A percentile compares a stretch with the other conserved stretches of the same genome.
These are phyloP conservation scores for Vicia faba DNA, from an alignment of 306 rosid species.

Conservation along the genomic window DNA sequence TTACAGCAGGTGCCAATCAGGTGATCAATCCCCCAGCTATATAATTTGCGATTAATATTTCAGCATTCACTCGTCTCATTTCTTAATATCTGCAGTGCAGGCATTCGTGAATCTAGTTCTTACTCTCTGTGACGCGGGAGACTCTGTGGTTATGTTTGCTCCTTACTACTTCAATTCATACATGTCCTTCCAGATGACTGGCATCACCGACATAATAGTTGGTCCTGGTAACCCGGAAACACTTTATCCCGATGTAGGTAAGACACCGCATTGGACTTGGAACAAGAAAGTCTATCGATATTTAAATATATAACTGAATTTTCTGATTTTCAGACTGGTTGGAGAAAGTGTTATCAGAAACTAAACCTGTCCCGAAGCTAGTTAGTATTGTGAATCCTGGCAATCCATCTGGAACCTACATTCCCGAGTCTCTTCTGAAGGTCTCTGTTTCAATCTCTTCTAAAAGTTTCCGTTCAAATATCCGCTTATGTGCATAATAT, in stretches of 20 bases:
- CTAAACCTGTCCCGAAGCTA: slow-evolving; percentile 88
- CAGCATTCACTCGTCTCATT: slow-evolving; percentile 30
- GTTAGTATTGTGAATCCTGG: slow-evolving; percentile 96
- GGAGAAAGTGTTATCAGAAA: slow-evolving; percentile 66
- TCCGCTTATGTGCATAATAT: slow-evolving; percentile 10
- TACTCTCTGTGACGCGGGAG: slow-evolving; percentile 92
- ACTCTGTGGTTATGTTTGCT: slow-evolving; percentile 87
- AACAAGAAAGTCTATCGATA: slow-evolving; percentile 3
- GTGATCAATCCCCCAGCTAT: slow-evolving; percentile 49
- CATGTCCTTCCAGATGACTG: slow-evolving; percentile 97
- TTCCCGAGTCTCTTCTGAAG: slow-evolving; percentile 86
- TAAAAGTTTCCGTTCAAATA: background rate
- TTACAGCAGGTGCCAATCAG: slow-evolving; percentile 99
- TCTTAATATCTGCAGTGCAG: slow-evolving; percentile 56
- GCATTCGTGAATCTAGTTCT: slow-evolving; percentile 96
- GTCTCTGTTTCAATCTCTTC: slow-evolving; percentile 46
- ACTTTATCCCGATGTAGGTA: slow-evolving; percentile 91
- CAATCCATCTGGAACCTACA: slow-evolving; percentile 88
- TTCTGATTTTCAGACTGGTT: slow-evolving; percentile 77
- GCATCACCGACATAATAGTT: slow-evolving; percentile 76
- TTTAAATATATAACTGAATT: slow-evolving; percentile 17
- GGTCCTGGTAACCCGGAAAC: slow-evolving; percentile 81
- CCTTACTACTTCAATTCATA: slow-evolving; percentile 93
- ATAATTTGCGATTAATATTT: slow-evolving; percentile 24
- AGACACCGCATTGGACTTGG: slow-evolving; percentile 30